Evolutionary conservation across 805 yeast genomes (phyloP).

Genomic region (Wickerhamiella bombiphila): DNA sequence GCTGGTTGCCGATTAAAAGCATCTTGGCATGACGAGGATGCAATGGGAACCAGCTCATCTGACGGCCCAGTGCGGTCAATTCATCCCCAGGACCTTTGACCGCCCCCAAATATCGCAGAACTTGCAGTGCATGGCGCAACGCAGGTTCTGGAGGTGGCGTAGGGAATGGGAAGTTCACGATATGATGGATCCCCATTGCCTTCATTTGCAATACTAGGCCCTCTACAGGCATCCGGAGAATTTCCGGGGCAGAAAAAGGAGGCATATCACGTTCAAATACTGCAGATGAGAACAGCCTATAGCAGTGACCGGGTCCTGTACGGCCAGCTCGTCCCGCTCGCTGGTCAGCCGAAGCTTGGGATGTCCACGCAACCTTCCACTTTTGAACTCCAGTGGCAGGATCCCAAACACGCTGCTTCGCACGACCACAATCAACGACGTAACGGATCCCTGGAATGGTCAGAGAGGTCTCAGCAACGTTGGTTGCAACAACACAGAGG

Average conservation of each 20-base stretch:
- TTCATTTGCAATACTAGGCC: conserved; percentile 94
- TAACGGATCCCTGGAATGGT: conserved; percentile 92
- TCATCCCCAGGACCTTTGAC: conserved; percentile 39
- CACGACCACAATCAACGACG: conserved; percentile 89
- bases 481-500: conserved; percentile 87
- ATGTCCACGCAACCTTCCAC: conserved; percentile 79
- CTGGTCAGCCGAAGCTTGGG: conserved; percentile 92
- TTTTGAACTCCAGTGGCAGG: conserved; percentile 83
- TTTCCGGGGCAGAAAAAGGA: conserved; percentile 79
- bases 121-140: conserved; percentile 48
- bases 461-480: conserved; percentile 93
- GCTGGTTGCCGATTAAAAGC: conserved; percentile 75
- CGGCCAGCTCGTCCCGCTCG: conserved; percentile 96
- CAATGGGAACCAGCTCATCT: conserved; percentile 83
- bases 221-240: conserved; percentile 88
- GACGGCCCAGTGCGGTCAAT: conserved; percentile 66
- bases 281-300: conserved; percentile 84
- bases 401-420: conserved; percentile 74
- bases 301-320: conserved; percentile 97
- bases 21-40: conserved; percentile 89
- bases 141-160: conserved; percentile 66
- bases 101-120: conserved; percentile 68
- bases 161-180: conserved; percentile 88
- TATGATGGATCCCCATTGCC: conserved; percentile 87
- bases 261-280: conserved; percentile 74